Conservation (phyloP, 805 yeast genomes). For the Vanderwaltozyma polyspora region DNA sequence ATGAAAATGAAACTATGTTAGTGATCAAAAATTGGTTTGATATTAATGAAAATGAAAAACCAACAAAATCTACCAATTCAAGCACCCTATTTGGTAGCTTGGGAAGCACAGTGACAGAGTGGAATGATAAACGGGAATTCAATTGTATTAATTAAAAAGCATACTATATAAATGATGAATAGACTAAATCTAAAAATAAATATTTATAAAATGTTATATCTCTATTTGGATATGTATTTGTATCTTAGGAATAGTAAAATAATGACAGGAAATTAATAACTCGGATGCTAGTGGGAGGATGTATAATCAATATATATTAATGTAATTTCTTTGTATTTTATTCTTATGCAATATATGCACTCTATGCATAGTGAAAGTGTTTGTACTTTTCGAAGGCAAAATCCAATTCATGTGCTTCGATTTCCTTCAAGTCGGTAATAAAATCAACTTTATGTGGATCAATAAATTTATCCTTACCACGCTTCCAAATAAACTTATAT, state of each 20-base stretch:
- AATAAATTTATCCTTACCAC: constrained; percentile 36
- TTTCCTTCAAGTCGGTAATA: constrained; percentile 41
- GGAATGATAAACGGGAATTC: background rate
- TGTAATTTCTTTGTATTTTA: too few species aligned
- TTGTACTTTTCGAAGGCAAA: constrained; percentile 14
- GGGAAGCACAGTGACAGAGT: constrained; percentile 12
- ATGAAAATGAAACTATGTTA: constrained; percentile 9
- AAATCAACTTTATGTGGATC: constrained; percentile 42
- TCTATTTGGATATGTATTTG: too few species aligned
- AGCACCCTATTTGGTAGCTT: constrained; percentile 11
- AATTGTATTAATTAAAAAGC: too few species aligned
- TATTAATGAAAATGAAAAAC: constrained; percentile 2
- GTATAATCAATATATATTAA: too few species aligned
- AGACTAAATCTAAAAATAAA: background rate
- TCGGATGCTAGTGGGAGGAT: too few species aligned
- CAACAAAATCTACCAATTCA: background rate
- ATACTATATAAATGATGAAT: too few species aligned
- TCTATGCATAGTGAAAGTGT: constrained; percentile 9
- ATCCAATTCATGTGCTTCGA: constrained; percentile 44
- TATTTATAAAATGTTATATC: too few species aligned
- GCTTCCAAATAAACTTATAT: constrained; percentile 37
- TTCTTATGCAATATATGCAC: too few species aligned
- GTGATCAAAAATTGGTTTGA: constrained; percentile 25
- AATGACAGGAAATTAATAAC: too few species aligned
- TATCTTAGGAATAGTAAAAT: too few species aligned